Evolutionary conservation across 1,284 basidiomycete species (phyloP), one percentile per base, ranked within the genome.

Genomic region (Baeospora myosura): DNA sequence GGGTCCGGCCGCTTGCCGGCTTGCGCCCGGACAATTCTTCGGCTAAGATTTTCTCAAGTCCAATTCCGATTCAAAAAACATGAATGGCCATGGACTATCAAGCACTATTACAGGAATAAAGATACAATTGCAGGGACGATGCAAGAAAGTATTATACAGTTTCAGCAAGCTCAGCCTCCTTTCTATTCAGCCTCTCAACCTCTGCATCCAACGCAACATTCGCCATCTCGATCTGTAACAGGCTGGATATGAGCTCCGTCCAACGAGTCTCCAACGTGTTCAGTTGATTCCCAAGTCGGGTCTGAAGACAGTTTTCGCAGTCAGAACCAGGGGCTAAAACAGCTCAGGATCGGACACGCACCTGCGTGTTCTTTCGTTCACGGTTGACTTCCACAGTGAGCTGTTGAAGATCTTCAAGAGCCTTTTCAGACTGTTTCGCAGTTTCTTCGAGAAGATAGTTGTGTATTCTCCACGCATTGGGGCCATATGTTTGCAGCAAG

Each of bases 201-300:
- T 93, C 86, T 5, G 68, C 76, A 53, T 88, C 86, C 48, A 91
- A 63, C 14, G 88, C 86, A 25, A 86, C 71, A 57, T 91, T 93
- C n/a, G 89, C 92, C 69, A 95, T 81, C 68, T 93, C 89, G 50
- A 94, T 84, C 61, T 94, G 89, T 49, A 95, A 63, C 23, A 90
- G 82, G 53, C 76, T 85, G 30, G 88, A 90, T 45, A 95, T 83
- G 30, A 93, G 69, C 59, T 91, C 88, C 7, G 85, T 91, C 92
- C 92, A 95, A 41, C 80, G 74, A 39, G 77, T 85, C 61, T 94
- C 89, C 39, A 93, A 65, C 7, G 76, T 65, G n/a, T 77, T 84
- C 46, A 95, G 64, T 52, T 87, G 84, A 41, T 75, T 72, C 32
- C 91, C 92, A 14, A 81, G 65, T n/a, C 71, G 72, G 23, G 80